A percentile compares a stretch with the other conserved stretches of the same genome.
Conservation (phyloP, 495 filamentous ascomycete species). For the Neurospora sublineolata region DNA sequence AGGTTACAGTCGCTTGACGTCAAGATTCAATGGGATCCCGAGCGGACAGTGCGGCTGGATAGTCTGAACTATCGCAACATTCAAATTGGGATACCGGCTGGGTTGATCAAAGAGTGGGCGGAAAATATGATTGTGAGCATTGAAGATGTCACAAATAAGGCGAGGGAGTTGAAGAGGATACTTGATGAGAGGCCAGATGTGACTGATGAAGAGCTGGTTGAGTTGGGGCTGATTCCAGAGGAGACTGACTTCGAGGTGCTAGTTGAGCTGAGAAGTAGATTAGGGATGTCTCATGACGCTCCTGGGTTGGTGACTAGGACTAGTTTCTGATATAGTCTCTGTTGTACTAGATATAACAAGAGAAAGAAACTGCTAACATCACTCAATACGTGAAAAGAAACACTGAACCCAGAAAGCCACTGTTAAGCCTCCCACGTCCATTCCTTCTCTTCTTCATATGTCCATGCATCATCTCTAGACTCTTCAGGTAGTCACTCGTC, state of each 20-base stretch:
- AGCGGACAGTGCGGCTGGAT: constrained; percentile 32
- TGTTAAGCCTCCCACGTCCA: not conserved
- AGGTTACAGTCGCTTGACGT: constrained; percentile 27
- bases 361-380: too few species aligned
- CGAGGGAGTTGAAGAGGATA: constrained; percentile 32
- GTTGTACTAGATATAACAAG: not conserved
- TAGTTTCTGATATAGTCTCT: not conserved
- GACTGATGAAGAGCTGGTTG: constrained; percentile 26
- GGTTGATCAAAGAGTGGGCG: constrained; percentile 31
- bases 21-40: constrained; percentile 55
- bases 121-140: constrained; percentile 42
- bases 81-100: constrained; percentile 46
- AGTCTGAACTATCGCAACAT: constrained; percentile 41
- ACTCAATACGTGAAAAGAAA: not conserved
- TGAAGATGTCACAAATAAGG: constrained; percentile 46
- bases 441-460: not conserved
- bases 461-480: constrained; percentile 24
- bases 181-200: constrained; percentile 29
- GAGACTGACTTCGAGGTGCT: constrained; percentile 36
- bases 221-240: constrained; percentile 29
- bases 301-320: not conserved
- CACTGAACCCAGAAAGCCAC: not conserved
- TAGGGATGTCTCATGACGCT: constrained; percentile 9
- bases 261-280: constrained; percentile 5
- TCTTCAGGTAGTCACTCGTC: constrained; percentile 25